Percentiles rank a stretch among this genome's conserved stretches.
Conservation (phyloP, 495 filamentous ascomycete genomes). For the Barbatosphaeria neglecta region DNA sequence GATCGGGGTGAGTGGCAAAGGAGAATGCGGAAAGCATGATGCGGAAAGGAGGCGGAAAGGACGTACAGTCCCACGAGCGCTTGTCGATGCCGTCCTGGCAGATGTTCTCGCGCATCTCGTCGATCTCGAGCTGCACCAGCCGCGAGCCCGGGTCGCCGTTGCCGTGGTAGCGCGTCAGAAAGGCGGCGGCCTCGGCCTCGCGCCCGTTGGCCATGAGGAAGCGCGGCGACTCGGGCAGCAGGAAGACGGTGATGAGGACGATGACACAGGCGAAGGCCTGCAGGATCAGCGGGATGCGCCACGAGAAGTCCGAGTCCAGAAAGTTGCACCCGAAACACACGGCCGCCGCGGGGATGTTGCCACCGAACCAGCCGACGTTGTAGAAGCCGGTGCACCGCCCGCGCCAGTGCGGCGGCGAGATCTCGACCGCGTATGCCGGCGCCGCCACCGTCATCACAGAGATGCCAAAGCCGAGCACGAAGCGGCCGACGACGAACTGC, state of each 20-base stretch:
- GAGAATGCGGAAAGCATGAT: no score
- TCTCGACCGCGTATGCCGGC: conserved; percentile 35
- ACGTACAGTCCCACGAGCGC: conserved; percentile 30
- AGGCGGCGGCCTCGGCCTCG: conserved; percentile 38
- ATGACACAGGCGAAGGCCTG: conserved; percentile 34
- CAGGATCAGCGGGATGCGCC: conserved; percentile 35
- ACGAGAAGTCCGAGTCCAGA: conserved; percentile 28
- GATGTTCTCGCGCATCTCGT: conserved; percentile 50
- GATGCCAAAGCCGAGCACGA: conserved; percentile 40
- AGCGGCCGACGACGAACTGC: conserved; percentile 38
- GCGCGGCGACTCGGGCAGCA: conserved; percentile 54
- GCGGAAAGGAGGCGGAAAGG: no score
- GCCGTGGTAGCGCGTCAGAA: conserved; percentile 49
- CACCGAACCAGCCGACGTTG: conserved; percentile 42
- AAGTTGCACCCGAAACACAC: conserved; percentile 30
- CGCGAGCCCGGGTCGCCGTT: conserved; percentile 39
- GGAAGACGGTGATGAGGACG: conserved; percentile 39
- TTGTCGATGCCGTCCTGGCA: conserved; percentile 43
- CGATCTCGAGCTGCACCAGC: conserved; percentile 43
- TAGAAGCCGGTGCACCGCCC: conserved; percentile 38
- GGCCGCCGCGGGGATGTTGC: conserved; percentile 35
- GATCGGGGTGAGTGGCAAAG: no score
- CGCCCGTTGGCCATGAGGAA: conserved; percentile 47
- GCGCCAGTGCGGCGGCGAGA: conserved; percentile 38
- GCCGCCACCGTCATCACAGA: conserved; percentile 38